Conservation (phyloP, 257 asterid species). For the Asclepias syriaca region DNA sequence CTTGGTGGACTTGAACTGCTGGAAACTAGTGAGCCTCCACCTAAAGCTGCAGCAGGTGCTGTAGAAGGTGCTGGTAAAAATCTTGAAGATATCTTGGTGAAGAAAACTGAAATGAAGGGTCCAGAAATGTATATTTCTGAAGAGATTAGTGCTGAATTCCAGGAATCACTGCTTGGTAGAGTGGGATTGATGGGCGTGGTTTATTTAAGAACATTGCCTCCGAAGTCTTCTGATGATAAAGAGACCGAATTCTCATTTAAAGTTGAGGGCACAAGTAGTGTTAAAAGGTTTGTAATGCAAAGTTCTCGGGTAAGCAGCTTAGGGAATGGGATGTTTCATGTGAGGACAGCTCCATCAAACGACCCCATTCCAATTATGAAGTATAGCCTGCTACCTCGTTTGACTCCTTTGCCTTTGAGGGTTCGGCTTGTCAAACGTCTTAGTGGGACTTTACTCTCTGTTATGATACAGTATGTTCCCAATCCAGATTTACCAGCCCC, state of each 20-base stretch:
- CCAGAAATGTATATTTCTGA: slow-evolving; percentile 90
- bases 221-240: slow-evolving; percentile 50
- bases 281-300: slow-evolving; percentile 79
- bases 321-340: slow-evolving; percentile 77
- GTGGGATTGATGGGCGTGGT: slow-evolving; percentile 76
- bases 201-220: slow-evolving; percentile 68
- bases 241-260: slow-evolving; percentile 92
- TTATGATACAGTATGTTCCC: slow-evolving; percentile 82
- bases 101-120: slow-evolving; percentile 85
- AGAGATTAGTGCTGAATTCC: slow-evolving; percentile 84
- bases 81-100: slow-evolving; percentile 78
- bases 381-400: slow-evolving; percentile 66
- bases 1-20: slow-evolving; percentile 94
- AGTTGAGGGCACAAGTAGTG: slow-evolving; percentile 66
- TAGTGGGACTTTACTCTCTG: slow-evolving; percentile 79
- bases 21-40: slow-evolving; percentile 71
- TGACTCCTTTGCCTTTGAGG: slow-evolving; percentile 87
- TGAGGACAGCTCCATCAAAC: slow-evolving; percentile 64
- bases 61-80: slow-evolving; percentile 54
- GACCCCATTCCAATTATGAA: slow-evolving; percentile 73
- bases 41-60: slow-evolving; percentile 33
- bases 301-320: slow-evolving; percentile 75
- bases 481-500: slow-evolving; percentile 75
- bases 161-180: slow-evolving; percentile 85
- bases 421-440: slow-evolving; percentile 80